Conservation (phyloP, 2,329 filamentous ascomycete genomes). For the Arthrobotrys musiformis region DNA sequence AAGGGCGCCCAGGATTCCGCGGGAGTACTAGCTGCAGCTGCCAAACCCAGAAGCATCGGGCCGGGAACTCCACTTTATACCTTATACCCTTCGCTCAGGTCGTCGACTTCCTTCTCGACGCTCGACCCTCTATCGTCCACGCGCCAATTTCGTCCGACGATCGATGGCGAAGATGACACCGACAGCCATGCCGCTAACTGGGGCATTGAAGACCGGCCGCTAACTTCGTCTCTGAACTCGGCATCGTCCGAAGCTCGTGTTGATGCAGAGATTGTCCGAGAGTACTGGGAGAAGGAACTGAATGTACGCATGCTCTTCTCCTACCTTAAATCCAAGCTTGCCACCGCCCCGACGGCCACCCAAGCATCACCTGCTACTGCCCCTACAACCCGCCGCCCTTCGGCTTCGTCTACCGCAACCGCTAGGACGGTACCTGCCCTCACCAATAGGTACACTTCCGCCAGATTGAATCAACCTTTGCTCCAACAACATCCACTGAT, state of each 20-base stretch:
- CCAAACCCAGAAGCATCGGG: constrained; percentile 32
- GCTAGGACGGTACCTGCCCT: constrained; percentile 80
- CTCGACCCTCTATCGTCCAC: constrained; percentile 42
- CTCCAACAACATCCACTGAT: constrained; percentile 63
- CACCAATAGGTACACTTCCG: constrained; percentile 66
- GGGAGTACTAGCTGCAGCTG: neutral
- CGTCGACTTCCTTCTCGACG: constrained; percentile 41
- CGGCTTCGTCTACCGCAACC: constrained; percentile 63
- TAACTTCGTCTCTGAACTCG: constrained; percentile 63
- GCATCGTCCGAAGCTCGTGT: constrained; percentile 57
- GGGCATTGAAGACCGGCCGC: constrained; percentile 70
- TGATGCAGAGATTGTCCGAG: constrained; percentile 66
- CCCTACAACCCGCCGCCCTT: constrained; percentile 65
- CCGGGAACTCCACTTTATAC: constrained; percentile 30
- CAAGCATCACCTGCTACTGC: constrained; percentile 62
- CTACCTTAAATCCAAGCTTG: constrained; percentile 74
- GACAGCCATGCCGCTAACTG: constrained; percentile 70
- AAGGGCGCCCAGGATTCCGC: constrained; percentile 19
- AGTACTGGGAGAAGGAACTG: constrained; percentile 93
- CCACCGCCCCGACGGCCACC: constrained; percentile 62
- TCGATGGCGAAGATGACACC: constrained; percentile 61
- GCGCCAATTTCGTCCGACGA: constrained; percentile 58
- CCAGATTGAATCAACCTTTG: constrained; percentile 65
- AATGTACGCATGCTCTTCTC: constrained; percentile 92
- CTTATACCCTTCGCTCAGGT: constrained; percentile 35